These are phyloP conservation scores for Globisporangium iwayamae DNA, from an alignment of 352 stramenopile species.

Conservation along the genomic window DNA sequence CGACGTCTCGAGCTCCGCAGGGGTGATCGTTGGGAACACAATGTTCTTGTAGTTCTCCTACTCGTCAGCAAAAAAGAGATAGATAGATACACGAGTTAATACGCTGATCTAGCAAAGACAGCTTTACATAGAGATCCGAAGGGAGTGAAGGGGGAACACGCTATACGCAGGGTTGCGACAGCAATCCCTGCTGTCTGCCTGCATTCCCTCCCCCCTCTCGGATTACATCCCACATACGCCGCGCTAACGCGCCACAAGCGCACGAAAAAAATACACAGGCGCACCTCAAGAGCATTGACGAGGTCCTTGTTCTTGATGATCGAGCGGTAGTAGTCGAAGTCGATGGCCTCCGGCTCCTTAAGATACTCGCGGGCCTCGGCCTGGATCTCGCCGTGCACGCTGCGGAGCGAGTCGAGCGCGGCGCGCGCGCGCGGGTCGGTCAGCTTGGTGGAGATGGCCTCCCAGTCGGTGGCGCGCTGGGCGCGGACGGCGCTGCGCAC, in stretches of 20 bases:
- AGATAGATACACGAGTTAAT: background rate
- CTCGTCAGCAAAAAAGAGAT: background rate
- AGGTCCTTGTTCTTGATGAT: constrained; percentile 88
- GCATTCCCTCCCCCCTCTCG: background rate
- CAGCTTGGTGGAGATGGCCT: constrained; percentile 68
- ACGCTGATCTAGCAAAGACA: background rate
- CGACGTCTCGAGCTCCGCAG: constrained; percentile 62
- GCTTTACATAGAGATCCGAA: background rate
- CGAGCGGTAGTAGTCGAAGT: constrained; percentile 86
- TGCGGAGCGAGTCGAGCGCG: constrained; percentile 73
- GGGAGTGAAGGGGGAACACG: background rate
- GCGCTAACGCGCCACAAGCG: background rate
- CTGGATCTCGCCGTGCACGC: constrained; percentile 76
- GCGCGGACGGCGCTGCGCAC: constrained; percentile 49
- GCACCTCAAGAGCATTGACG: constrained; percentile 71
- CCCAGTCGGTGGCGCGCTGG: constrained; percentile 67
- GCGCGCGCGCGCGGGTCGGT: constrained; percentile 71
- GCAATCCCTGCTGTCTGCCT: background rate
- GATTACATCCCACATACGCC: background rate
- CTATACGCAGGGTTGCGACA: background rate
- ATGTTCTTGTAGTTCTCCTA: constrained; percentile 85
- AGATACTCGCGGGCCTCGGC: constrained; percentile 64
- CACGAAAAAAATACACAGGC: background rate
- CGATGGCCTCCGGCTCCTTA: constrained; percentile 78
- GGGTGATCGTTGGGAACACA: constrained; percentile 73